Conservation (phyloP, 495 filamentous ascomycete species). For the Hypomontagnella monticulosa region DNA sequence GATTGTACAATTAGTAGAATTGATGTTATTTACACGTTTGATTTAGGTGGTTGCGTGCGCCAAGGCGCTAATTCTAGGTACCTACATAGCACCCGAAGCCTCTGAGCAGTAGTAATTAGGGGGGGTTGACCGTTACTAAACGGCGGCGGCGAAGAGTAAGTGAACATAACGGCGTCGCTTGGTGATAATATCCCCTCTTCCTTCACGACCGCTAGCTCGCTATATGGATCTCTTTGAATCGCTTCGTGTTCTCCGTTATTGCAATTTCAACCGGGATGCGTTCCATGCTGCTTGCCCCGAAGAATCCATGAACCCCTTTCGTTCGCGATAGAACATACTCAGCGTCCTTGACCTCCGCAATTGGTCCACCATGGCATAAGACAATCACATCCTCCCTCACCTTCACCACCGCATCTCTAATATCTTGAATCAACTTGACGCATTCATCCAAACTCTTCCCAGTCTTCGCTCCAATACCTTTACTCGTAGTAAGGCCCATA, state of each 20-base stretch:
- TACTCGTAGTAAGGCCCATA: conserved; percentile 72
- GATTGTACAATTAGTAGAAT: no score
- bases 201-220: not conserved
- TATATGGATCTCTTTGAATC: conserved; percentile 63
- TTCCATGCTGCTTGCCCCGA: conserved; percentile 77
- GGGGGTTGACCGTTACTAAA: no score
- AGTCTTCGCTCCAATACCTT: conserved; percentile 68
- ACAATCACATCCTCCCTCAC: conserved; percentile 69
- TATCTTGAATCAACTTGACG: conserved; percentile 66
- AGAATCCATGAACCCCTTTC: conserved; percentile 73
- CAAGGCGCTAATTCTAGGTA: no score
- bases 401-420: conserved; percentile 66
- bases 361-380: conserved; percentile 74
- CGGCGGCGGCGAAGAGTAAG: no score
- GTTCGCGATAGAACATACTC: conserved; percentile 67
- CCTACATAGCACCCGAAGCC: no score
- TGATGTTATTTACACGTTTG: no score
- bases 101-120: no score
- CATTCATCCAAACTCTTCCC: conserved; percentile 70
- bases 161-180: no score
- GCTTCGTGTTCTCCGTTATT: conserved; percentile 67
- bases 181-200: not conserved
- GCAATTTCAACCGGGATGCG: conserved; percentile 74
- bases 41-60: no score
- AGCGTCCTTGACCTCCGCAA: conserved; percentile 70